These are phyloP conservation scores for Fagopyrum esculentum DNA, from an alignment of 148 eudicot species.

Conservation along the genomic window DNA sequence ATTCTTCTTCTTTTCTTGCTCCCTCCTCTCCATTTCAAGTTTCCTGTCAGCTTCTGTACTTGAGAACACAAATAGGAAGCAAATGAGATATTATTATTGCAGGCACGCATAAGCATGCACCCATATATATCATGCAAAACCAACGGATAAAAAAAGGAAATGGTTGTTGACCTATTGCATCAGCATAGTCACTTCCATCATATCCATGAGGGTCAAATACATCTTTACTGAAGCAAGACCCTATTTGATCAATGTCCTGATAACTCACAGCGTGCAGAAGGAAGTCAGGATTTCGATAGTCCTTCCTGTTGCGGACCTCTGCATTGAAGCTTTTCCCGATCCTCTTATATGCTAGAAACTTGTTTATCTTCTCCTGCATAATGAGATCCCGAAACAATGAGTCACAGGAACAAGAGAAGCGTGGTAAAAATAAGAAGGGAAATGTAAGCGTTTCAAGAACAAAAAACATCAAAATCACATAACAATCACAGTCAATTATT, in stretches of 20 bases:
- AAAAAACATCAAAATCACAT: no score
- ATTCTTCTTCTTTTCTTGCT: constrained; percentile 78
- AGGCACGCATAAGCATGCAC: not conserved
- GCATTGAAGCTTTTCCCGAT: not conserved
- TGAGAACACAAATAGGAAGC: constrained; percentile 11
- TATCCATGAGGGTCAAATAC: constrained; percentile 1
- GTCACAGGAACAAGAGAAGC: no score
- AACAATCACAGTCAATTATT: no score
- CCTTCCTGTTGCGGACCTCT: not conserved
- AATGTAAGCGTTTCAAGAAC: no score
- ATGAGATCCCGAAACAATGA: no score
- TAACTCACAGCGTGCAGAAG: not conserved
- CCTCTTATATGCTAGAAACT: not conserved
- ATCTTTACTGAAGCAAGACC: not conserved
- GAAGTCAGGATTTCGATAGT: constrained; percentile 1
- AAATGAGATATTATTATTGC: not conserved
- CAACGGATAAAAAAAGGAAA: not conserved
- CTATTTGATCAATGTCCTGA: no score
- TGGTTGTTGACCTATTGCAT: constrained; percentile 57
- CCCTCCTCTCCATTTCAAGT: constrained; percentile 83
- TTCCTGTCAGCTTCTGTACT: constrained; percentile 79
- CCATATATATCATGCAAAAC: not conserved
- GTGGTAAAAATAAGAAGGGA: no score
- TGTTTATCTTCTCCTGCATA: not conserved
- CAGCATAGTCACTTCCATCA: constrained; percentile 76